Evolutionary conservation across 2,329 filamentous ascomycete genomes (phyloP), one percentile per base, ranked within the genome.

Genomic region (Xylaria sp.): DNA sequence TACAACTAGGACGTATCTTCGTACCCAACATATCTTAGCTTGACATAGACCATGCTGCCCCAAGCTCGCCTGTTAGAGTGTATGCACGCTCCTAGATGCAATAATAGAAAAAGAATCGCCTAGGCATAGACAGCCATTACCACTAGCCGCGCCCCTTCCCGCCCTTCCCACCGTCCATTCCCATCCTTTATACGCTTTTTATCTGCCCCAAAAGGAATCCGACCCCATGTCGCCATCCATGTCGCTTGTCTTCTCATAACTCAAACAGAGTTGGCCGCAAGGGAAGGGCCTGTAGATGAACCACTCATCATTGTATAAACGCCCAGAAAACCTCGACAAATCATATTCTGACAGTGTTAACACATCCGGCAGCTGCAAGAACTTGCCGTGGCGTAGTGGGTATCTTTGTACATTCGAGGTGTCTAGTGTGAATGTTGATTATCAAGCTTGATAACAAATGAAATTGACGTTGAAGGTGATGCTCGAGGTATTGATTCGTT

Each of bases 11-110:
- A 58, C 62, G 52, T 55, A 53, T 54, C 54, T 44, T 48, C 49
- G 48, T 64, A 41, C 35, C 54, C 40, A 64, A 64, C 35, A 38
- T 47, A 51, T 29, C 57, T 48, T 29, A 55, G 54, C 54, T 29
- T 49, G 11, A 40, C 51, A 38, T 21, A 31, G 25, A 46, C 47
- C 60, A 35, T 37, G 9, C 48, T 53, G 38, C 52, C 17, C 44
- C 54, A 31, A 48, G 37, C 33, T 49, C 43, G 54, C 58, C 54
- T 47, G 47, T 27, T 49, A 51, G 58, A 62, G 59, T 67, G 63
- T 67, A 67, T 67, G 62, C 62, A 60, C 59, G 65, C 62, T 65
- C 61, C 41, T 54, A 62, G 58, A 54, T 52, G 52, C 56, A 49
- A 43, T 54, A 48, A 51, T 15, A 43, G 27, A 54, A 54, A n/a